Conservation (phyloP, 805 yeast species). For the Helenozyma baotianmanensis region DNA sequence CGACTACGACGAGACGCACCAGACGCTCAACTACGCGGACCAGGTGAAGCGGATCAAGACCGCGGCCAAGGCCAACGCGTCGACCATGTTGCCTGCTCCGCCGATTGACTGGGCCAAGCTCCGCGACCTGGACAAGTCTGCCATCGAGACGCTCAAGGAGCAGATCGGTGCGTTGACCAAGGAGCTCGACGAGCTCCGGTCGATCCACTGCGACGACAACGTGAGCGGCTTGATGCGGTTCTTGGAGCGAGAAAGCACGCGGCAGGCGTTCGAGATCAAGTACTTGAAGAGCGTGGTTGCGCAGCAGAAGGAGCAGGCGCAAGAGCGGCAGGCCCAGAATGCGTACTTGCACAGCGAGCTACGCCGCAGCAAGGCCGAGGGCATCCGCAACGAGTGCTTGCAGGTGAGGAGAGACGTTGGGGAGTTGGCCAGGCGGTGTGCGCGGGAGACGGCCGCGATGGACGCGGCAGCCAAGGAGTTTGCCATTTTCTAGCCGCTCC, state of each 20-base stretch:
- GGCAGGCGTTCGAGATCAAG: constrained; percentile 31
- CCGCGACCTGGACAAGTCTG: constrained; percentile 21
- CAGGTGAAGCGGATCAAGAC: constrained; percentile 69
- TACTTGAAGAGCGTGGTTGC: constrained; percentile 22
- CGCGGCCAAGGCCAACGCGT: constrained; percentile 43
- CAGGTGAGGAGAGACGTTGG: too few species aligned
- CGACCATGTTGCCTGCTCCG: constrained; percentile 21
- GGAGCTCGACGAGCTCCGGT: constrained; percentile 9
- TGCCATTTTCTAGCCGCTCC: too few species aligned
- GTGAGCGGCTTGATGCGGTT: constrained; percentile 25
- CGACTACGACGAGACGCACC: constrained; percentile 72
- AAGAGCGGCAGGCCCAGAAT: constrained; percentile 21
- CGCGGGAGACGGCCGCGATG: too few species aligned
- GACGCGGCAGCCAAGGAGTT: too few species aligned
- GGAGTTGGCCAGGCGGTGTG: too few species aligned
- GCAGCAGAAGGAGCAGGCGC: constrained; percentile 16
- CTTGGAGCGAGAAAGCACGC: constrained; percentile 27
- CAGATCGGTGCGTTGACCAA: constrained; percentile 29
- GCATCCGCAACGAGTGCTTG: too few species aligned
- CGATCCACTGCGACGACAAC: constrained; percentile 6
- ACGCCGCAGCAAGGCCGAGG: too few species aligned
- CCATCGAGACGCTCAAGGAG: constrained; percentile 24
- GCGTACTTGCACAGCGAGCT: constrained; percentile 7
- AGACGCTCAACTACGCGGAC: constrained; percentile 74
- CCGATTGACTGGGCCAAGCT: constrained; percentile 32